Base-by-base conservation (phyloP, 208 protist genomes). In the Crithidia mellificae region DNA sequence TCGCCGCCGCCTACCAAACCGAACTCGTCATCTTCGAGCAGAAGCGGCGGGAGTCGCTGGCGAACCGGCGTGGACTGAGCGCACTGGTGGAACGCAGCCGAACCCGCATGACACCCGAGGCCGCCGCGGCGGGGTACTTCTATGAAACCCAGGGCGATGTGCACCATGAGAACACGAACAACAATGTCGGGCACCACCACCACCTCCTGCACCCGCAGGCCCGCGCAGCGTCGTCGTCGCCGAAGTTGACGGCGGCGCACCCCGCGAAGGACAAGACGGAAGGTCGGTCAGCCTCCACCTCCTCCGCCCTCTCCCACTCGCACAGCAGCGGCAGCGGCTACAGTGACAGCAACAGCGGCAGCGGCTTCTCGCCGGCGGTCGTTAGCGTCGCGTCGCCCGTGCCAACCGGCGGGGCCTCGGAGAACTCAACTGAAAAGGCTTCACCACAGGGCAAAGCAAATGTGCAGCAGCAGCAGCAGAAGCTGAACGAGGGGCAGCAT, bases 11-110 rank as follows among this genome's bases (percentile, higher is more conserved):
- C 12, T 77, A 71, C 34, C 36, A 77, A 15, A 69, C 71, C 1
- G 71, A 77, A 32, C 63, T 59, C 27, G 41, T 64, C 47, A 77
- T 77, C 25, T 59, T 66, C 41, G 63, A 77, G 20, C 62, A 65
- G 71, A 77, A 77, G 63, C 47, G 43, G 4, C 71, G 71, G 15
- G 71, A 70, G 63, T 6, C 19, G 22, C 20, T 32, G 32, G 49
- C 24, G 24, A 81, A 77, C 20, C 63, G 34, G 20, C 63, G 62
- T 14, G 54, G 64, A 11, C 34, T 69, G 2, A 41, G 25, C 4
- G 44, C 20, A 7, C 30, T 69, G 6, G 59, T 72, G 20, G 29
- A 58, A 11, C 46, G 32, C 34, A 75, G 50, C n/a, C 54, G 66
- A 14, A 36, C 25, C 12, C 53, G 27, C 20, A 71, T 67, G 72